phyloP scores from a whole-genome alignment of 2,329 filamentous ascomycete genomes.

The Pseudopithomyces chartarum region DNA sequence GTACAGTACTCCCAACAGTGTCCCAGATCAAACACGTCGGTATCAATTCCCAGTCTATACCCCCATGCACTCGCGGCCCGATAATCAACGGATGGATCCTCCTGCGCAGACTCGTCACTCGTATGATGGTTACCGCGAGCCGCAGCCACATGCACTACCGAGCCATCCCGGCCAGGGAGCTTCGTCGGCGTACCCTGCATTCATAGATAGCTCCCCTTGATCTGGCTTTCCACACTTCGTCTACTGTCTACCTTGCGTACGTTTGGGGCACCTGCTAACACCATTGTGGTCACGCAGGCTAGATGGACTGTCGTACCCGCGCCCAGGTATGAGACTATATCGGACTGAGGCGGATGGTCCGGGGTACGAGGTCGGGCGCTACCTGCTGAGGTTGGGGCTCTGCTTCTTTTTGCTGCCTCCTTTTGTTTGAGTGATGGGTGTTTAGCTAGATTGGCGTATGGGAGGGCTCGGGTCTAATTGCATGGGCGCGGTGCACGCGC shows the following conservation, averaged over 20 bases:
- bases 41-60: conserved; percentile 31
- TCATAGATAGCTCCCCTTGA: conserved; percentile 36
- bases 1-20: conserved; percentile 45
- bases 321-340: not conserved
- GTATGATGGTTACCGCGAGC: conserved; percentile 9
- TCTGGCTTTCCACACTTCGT: not conserved
- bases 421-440: not conserved
- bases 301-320: conserved; percentile 35
- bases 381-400: not conserved
- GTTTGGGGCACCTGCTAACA: conserved; percentile 26
- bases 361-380: not conserved
- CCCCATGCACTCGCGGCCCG: conserved; percentile 25
- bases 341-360: not conserved
- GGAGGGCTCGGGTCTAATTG: not conserved
- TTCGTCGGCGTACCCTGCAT: conserved; percentile 27
- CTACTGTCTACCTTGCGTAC: conserved; percentile 16
- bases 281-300: conserved; percentile 23
- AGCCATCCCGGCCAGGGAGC: conserved; percentile 28
- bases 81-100: conserved; percentile 22
- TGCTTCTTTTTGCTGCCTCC: not conserved
- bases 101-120: conserved; percentile 18
- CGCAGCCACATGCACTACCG: conserved; percentile 8
- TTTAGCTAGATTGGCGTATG: conserved; percentile 5
- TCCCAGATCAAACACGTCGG: conserved; percentile 36
- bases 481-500: not conserved